Evolutionary conservation across 2,329 filamentous ascomycete genomes (phyloP), one percentile per base, ranked within the genome.

Genomic region (Exophiala lecanii-corni): DNA sequence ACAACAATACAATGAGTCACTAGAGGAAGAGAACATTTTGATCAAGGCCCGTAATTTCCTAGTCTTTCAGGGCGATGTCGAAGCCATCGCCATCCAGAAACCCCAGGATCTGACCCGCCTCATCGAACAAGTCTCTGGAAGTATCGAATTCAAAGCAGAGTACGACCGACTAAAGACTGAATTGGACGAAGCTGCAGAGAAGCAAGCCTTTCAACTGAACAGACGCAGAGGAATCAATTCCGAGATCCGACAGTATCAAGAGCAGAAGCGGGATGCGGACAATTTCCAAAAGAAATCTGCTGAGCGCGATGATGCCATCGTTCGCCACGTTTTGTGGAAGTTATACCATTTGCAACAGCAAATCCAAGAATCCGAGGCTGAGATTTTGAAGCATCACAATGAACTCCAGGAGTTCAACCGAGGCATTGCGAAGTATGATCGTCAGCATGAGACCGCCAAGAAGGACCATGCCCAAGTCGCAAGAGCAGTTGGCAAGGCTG

Each of bases 21-120:
- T 98, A 10, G 92, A 98, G 64, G 74, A 81, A 15, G 91, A 98
- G 64, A 96, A 96, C 59, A 98, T 98, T 54, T 71, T 98, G 48
- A 97, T 98, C 72, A 97, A 95, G 66, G 92, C 92, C 23, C 81
- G 92, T 54, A 98, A 98, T 62, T 98, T 98, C 63, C 77, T 98
- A 4, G 92, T 98, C 25, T 98, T 98, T 63, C 92, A 98, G 65
- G 94, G 92, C 54, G 92, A 98, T 62, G 91, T 98, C 13, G 92
- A 98, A 65, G 86, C 89, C 17, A 96, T 98, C 59, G 94, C 92
- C 2, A 89, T 89, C 5, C 92, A 97, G 62, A 94, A 89, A 1
- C 89, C 92, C 0, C 89, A 89, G 56, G 92, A 97, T 59, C 77
- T 98, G 28, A 98, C 92, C 1, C 79, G 87, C 38, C 71, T 98